Evolutionary conservation across 2,329 filamentous ascomycete genomes (phyloP), one percentile per base, ranked within the genome.

Genomic region (Talaromyces rugulosus): DNA sequence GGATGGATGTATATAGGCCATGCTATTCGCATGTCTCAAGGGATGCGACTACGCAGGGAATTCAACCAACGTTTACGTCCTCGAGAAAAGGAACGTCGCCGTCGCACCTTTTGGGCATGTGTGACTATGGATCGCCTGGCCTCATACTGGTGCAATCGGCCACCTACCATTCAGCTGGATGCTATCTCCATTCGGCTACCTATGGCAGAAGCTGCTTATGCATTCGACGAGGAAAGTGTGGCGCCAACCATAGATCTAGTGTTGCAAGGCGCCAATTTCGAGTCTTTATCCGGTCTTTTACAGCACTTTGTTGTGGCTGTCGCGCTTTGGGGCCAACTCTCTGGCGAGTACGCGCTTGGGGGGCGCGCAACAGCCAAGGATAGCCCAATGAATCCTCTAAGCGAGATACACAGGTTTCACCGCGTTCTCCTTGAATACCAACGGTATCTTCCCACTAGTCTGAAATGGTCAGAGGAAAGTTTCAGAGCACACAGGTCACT

Each of bases 1-100:
- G 51, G 51, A 14, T 53, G 51, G 51, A 53, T 53, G 51, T 53
- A 53, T 53, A 53, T 53, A 4, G 51, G 51, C 51, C 51, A 53
- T 30, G 3, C 51, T 16, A 53, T 53, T 18, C 51, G 51, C 18
- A 53, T 53, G 51, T 53, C 51, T 31, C 51, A 53, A 53, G 51
- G 23, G 30, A 31, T 53, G 51, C 51, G 51, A 53, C 51, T 53
- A 12, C 18, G 51, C 7, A 5, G 51, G 27, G 51, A 53, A n/a
- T 53, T 53, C 27, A 53, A 53, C 33, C 51, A 53, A n/a, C 51
- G 51, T 53, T 4, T 53, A 16, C 51, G 51, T 53, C 51, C 51
- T 53, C 51, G 51, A 33, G 51, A 53, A 31, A 53, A 53, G 51
- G 51, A 53, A 53, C 51, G 51, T 30, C 51, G 51, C 27, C 51